Evolutionary conservation across 1,284 basidiomycete genomes (phyloP), one percentile per base, ranked within the genome.

Genomic region (Cystobasidium sp.): DNA sequence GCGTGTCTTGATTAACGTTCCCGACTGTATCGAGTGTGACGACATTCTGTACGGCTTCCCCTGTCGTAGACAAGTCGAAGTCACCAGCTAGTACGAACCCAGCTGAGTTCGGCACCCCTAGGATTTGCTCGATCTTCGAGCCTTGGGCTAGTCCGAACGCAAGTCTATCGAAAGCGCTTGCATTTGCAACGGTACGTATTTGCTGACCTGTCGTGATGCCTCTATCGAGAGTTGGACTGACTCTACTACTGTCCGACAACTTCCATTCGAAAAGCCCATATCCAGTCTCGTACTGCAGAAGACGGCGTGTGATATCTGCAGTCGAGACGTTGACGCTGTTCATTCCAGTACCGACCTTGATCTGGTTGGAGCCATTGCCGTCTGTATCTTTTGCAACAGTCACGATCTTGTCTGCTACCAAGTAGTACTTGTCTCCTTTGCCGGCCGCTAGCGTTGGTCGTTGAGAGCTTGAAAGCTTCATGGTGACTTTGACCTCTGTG

Each of bases 361-460:
- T 55, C 22, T 65, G 56, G 6, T 37, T 68, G 18, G 52, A 46
- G 1, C 65, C 65, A 22, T 55, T 61, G 9, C 72, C 75, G 31
- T 74, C 59, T 16, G 66, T 76, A 12, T 56, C 53, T 53, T 64
- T 41, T 2, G 75, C 75, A 22, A 89, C 83, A 66, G 95, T 82
- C 80, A 93, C 87, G 9, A 95, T 86, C 46, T 88, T 85, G 79
- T 92, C 91, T 3, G 94, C 94, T 3, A 97, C 90, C 39, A 96
- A 82, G 65, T 90, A 87, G 80, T 89, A 94, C 77, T 89, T 83
- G 43, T 88, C 89, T 68, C 86, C 89, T 71, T 82, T 84, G 43
- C 89, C 89, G 3, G 59, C 46, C 7, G 65, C 72, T 6, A 73
- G 22, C 6, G 49, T n/a, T 10, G 70, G 59, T 6, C 62, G 62